Evolutionary conservation across 106 monocot genomes (phyloP).

Genomic region (Amphibolis antarctica): DNA sequence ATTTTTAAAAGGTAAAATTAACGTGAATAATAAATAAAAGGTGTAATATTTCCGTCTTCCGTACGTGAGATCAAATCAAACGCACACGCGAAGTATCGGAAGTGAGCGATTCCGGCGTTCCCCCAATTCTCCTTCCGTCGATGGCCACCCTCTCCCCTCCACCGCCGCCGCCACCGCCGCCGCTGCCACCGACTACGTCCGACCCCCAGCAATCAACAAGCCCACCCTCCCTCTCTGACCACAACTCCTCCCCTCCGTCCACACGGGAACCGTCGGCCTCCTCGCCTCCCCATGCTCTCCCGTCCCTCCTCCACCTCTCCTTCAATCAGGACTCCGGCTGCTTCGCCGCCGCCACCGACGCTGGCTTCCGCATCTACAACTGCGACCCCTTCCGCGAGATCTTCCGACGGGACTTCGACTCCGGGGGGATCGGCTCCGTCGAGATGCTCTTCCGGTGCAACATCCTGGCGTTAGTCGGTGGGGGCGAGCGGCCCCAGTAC

Average conservation of each 20-base stretch:
- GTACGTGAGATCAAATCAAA: too few relatives aligned
- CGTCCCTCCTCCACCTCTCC: constrained; percentile 65
- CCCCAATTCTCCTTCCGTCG: background rate
- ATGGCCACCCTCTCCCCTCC: constrained; percentile 9
- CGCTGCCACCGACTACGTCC: background rate
- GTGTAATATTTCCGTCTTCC: too few relatives aligned
- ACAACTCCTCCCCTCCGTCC: background rate
- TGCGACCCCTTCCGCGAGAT: constrained; percentile 99
- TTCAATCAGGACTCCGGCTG: constrained; percentile 97
- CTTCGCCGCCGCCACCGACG: constrained; percentile 75
- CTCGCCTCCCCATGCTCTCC: constrained; percentile 2
- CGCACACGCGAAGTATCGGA: too few relatives aligned
- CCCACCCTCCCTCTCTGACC: too few relatives aligned
- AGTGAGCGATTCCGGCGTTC: too few relatives aligned
- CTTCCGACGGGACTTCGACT: constrained; percentile 80
- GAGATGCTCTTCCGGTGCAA: constrained; percentile 99
- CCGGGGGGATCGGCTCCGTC: constrained; percentile 59
- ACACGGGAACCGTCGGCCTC: background rate
- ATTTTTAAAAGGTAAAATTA: too few relatives aligned
- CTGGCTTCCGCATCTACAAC: constrained; percentile 92
- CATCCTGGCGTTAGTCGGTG: constrained; percentile 93
- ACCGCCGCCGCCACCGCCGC: background rate
- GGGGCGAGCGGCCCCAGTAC: constrained; percentile 61
- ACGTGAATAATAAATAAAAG: too few relatives aligned
- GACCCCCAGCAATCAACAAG: too few relatives aligned